phyloP scores from a whole-genome alignment of 495 filamentous ascomycete genomes.

The Haplographium delicatum region DNA sequence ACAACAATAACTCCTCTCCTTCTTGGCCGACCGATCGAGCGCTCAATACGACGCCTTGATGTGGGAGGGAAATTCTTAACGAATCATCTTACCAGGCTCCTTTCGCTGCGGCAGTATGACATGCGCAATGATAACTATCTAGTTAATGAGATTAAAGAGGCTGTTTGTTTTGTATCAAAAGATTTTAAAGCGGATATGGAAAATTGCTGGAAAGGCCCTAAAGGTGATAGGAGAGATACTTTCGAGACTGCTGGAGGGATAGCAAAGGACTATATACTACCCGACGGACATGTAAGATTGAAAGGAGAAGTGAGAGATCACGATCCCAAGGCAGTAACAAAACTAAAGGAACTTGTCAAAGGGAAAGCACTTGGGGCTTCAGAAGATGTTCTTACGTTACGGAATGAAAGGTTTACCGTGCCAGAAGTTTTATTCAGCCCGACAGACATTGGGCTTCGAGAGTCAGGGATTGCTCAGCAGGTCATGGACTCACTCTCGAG shows the following conservation, averaged over 20 bases:
- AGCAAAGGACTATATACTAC: constrained; percentile 86
- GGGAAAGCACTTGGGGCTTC: constrained; percentile 49
- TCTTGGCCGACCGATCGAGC: constrained; percentile 72
- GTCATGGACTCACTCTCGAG: constrained; percentile 75
- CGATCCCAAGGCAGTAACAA: constrained; percentile 55
- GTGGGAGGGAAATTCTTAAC: constrained; percentile 90
- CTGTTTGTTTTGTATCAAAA: constrained; percentile 74
- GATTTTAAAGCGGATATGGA: constrained; percentile 80
- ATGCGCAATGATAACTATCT: constrained; percentile 90
- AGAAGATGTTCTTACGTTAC: constrained; percentile 80
- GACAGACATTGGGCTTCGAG: constrained; percentile 77
- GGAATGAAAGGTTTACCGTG: constrained; percentile 87
- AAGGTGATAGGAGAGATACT: constrained; percentile 37
- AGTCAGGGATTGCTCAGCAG: constrained; percentile 74
- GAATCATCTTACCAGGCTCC: constrained; percentile 86
- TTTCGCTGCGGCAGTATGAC: constrained; percentile 87
- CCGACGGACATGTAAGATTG: constrained; percentile 74
- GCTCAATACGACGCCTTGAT: constrained; percentile 79
- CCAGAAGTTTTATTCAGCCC: constrained; percentile 89
- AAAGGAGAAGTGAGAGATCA: constrained; percentile 73
- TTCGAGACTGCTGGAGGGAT: constrained; percentile 56
- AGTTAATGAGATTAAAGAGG: constrained; percentile 94
- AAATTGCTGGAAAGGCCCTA: constrained; percentile 73
- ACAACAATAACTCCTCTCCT: constrained; percentile 88
- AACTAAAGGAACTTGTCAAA: constrained; percentile 52